Evolutionary conservation across 192 early-diverging fungal genomes (phyloP), one percentile per base, ranked within the genome.

Genomic region (Lobosporangium transversale): DNA sequence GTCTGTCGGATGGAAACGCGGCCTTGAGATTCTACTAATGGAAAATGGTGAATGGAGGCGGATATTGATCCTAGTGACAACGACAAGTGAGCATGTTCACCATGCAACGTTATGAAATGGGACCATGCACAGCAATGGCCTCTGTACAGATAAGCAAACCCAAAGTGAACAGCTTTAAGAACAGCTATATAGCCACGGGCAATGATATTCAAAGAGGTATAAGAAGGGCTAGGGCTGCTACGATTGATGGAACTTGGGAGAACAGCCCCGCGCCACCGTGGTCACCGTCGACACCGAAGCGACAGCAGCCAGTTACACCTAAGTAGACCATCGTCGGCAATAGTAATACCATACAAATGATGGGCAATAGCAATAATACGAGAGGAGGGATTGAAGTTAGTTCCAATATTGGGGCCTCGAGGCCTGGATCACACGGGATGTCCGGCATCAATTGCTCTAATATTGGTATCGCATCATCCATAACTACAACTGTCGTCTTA

Each of bases 51-150:
- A 76, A 49, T 76, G 45, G 73, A 76, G 20, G 73, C 73, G 1
- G 73, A 76, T 15, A 48, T 76, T 29, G 73, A 76, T 36, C 59
- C 73, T 12, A 53, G 73, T 76, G 20, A 62, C 59, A 20, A 67
- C 59, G 20, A 76, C 58, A 2, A 67, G 58, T n/a, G 64, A 76
- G 27, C 18, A 42, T 8, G 59, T 67, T 12, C 73, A 76, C 30
- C 53, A 51, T 0, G 58, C 64, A 10, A 62, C 73, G 8, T 76
- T 65, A 67, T 76, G 59, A 76, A 62, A 21, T 76, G 73, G 73
- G 64, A 76, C 33, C 58, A 76, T 51, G 73, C 73, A 1, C 73
- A 1, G n/a, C n/a, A n/a, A n/a, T n/a, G n/a, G n/a, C n/a, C n/a
- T n/a, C n/a, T n/a, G n/a, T n/a, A n/a, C n/a, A n/a, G n/a, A n/a